A percentile compares a stretch with the other conserved stretches of the same genome.
phyloP scores from a whole-genome alignment of 1,284 basidiomycete genomes.

The Wolfiporia cocos region DNA sequence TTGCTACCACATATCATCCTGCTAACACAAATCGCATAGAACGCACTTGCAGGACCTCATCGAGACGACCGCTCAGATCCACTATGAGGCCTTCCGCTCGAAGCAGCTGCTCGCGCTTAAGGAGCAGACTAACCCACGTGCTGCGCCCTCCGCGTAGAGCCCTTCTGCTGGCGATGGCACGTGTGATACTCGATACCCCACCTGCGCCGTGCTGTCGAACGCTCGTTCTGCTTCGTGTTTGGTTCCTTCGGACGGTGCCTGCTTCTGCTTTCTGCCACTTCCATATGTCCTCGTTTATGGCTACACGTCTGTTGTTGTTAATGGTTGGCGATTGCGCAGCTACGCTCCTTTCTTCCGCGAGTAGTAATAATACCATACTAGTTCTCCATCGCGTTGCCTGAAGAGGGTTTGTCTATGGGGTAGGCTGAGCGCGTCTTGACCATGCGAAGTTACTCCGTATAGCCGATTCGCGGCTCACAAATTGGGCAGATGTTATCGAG shows the following conservation, averaged over 20 bases:
- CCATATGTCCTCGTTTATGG: no score
- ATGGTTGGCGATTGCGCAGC: slow-evolving; percentile 15
- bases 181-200: slow-evolving; percentile 18
- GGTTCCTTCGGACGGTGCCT: slow-evolving; percentile 14
- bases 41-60: slow-evolving; percentile 98
- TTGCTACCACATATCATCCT: background rate
- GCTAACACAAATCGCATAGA: slow-evolving; percentile 31
- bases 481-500: no score
- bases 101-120: slow-evolving; percentile 94
- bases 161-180: background rate
- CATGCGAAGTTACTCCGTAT: no score
- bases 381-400: background rate
- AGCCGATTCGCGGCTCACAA: no score
- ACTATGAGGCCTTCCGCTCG: slow-evolving; percentile 99
- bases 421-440: no score
- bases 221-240: slow-evolving; percentile 19
- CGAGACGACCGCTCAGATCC: slow-evolving; percentile 97
- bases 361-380: slow-evolving; percentile 17
- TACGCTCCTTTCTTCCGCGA: slow-evolving; percentile 23
- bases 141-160: slow-evolving; percentile 6
- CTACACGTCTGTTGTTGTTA: no score
- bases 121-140: slow-evolving; percentile 44
- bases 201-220: slow-evolving; percentile 11
- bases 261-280: background rate
- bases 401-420: no score